Percentiles rank a stretch among this genome's conserved stretches.
These are phyloP conservation scores for Neurospora intermedia DNA, from an alignment of 495 filamentous ascomycete species.

Conservation along the genomic window DNA sequence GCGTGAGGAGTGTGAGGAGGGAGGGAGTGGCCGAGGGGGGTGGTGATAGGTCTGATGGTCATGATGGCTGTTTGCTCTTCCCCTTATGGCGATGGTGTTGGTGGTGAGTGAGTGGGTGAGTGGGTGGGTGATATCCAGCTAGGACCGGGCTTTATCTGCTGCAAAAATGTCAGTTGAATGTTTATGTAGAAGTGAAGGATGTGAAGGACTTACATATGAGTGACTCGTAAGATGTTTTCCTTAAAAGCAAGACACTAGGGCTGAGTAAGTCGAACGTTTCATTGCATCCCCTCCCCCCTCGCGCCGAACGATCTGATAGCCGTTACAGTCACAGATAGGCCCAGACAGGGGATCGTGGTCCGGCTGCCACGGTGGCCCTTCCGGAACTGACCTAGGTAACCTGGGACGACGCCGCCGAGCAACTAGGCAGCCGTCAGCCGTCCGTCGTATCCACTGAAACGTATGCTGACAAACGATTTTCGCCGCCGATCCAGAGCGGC, in stretches of 20 bases:
- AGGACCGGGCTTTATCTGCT: background rate
- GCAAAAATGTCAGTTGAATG: background rate
- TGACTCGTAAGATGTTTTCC: background rate
- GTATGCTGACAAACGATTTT: background rate
- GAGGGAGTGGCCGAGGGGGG: slow-evolving; percentile 25
- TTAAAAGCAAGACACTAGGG: background rate
- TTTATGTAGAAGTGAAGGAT: background rate
- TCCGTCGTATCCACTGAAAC: background rate
- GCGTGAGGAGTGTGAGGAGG: slow-evolving; percentile 33
- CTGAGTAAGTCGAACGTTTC: background rate
- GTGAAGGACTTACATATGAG: background rate
- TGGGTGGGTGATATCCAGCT: background rate
- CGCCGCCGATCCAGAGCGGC: background rate
- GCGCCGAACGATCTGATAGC: background rate
- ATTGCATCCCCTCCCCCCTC: background rate
- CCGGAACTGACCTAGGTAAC: background rate
- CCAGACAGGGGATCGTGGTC: background rate
- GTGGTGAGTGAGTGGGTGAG: background rate
- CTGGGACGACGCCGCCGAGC: background rate
- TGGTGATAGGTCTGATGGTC: slow-evolving; percentile 24
- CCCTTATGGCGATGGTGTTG: background rate
- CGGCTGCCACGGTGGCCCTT: background rate
- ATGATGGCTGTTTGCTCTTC: slow-evolving; percentile 4
- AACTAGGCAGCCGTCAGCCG: background rate
- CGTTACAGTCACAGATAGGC: background rate